Base-by-base conservation (phyloP, 768 basidiomycete genomes). In the Kwoniella bestiolae region DNA sequence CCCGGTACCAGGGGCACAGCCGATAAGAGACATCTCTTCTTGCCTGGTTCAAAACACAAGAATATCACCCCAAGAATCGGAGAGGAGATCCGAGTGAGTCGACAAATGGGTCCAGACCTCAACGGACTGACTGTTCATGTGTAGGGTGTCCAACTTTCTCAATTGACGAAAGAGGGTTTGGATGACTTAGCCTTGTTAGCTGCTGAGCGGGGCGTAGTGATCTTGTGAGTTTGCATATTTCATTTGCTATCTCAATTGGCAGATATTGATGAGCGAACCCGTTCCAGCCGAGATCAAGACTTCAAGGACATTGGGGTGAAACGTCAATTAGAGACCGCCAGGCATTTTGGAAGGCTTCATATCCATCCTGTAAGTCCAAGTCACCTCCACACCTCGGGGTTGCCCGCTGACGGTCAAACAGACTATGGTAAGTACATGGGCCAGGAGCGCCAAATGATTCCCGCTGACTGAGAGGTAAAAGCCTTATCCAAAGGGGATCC, bases 271-370 rank as follows among this genome's bases (percentile, higher is more conserved):
- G 38, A n/a, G n/a, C 18, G 38, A 41, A 41, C 14, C 12, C 38
- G 14, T 2, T 41, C 38, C 38, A 41, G 38, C 38, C 38, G 38
- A 14, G 56, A 21, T 44, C 62, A n/a, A 34, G 52, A 16, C 31
- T 68, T 21, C 38, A 62, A 29, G 18, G 63, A 69, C 47, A 35
- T 57, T 6, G 63, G 63, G 1, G n/a, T 56, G 12, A 8, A 60
- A 44, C 53, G 56, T 44, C 63, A 69, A 34, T 53, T 65, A 6
- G 63, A 69, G n/a, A 69, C 51, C 3, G 68, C 31, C 23, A 45
- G 65, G 16, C 56, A 63, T 41, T 67, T 67, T 16, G 67, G 56
- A 25, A 60, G 53, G 25, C 66, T 69, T 16, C 68, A 69, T 35
- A 52, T 58, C 32, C 67, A 68, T 56, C 51, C 62, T 23, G 56